A percentile compares a stretch with the other conserved stretches of the same genome.
These are phyloP conservation scores for Cucurbita ficifolia DNA, from an alignment of 306 rosid species.

Conservation along the genomic window DNA sequence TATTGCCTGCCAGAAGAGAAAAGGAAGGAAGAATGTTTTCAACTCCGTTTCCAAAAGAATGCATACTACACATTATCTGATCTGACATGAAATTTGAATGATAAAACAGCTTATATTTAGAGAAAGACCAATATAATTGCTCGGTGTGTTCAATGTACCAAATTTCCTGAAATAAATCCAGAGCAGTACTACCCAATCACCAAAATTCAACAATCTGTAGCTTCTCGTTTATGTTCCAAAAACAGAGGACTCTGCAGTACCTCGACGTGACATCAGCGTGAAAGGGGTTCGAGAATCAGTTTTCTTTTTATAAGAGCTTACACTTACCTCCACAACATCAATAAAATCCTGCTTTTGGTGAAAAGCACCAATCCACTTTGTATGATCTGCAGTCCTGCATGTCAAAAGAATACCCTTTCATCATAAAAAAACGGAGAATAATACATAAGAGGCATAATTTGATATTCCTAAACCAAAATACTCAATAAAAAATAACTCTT, in stretches of 20 bases:
- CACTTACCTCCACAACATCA: slow-evolving; percentile 29
- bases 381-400: slow-evolving; percentile 28
- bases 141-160: background rate
- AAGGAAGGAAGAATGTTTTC: background rate
- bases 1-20: slow-evolving; percentile 36
- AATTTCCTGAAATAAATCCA: background rate
- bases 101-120: background rate
- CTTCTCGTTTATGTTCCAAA: background rate
- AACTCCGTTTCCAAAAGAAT: background rate
- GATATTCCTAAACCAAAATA: background rate
- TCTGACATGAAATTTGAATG: background rate
- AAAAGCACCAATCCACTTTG: slow-evolving; percentile 34
- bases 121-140: background rate
- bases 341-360: slow-evolving; percentile 28
- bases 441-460: background rate
- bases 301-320: too few species aligned
- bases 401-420: background rate
- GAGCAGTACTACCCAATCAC: background rate
- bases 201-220: background rate
- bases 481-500: background rate
- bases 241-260: too few species aligned
- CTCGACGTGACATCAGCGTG: too few species aligned
- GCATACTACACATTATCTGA: background rate
- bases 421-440: background rate
- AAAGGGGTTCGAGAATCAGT: too few species aligned